Conservation (phyloP, 2,329 filamentous ascomycete genomes). For the Byssothecium circinans region DNA sequence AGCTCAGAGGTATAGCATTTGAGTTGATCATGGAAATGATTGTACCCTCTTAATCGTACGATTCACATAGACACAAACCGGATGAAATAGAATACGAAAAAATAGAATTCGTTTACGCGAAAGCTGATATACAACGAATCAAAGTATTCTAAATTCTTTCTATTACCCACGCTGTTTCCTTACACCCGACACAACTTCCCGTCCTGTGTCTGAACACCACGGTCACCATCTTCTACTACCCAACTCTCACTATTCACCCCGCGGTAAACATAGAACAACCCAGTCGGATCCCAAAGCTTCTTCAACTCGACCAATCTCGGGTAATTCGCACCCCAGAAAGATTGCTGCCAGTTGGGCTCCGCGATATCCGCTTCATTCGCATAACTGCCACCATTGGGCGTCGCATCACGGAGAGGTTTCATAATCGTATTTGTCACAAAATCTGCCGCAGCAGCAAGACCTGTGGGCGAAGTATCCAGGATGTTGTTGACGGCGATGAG, state of each 20-base stretch:
- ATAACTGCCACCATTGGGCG: conserved; percentile 37
- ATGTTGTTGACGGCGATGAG: conserved; percentile 26
- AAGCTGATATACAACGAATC: too few relatives aligned
- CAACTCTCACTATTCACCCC: conserved; percentile 37
- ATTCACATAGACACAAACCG: too few relatives aligned
- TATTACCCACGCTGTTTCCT: background rate
- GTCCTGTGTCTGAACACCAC: conserved; percentile 35
- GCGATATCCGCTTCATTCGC: conserved; percentile 45
- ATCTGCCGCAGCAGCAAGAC: conserved; percentile 24
- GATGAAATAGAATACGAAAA: too few relatives aligned
- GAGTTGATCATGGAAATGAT: too few relatives aligned
- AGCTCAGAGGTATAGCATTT: too few relatives aligned
- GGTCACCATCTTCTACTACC: conserved; percentile 31
- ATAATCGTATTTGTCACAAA: conserved; percentile 25
- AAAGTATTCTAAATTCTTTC: too few relatives aligned
- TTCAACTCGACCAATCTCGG: conserved; percentile 29
- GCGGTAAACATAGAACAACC: conserved; percentile 37
- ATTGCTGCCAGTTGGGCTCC: conserved; percentile 44
- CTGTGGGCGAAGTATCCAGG: conserved; percentile 20
- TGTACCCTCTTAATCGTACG: too few relatives aligned
- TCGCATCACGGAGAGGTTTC: conserved; percentile 24
- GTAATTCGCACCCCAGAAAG: conserved; percentile 46
- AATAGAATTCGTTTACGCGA: too few relatives aligned
- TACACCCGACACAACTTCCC: conserved; percentile 25
- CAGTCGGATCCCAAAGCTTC: conserved; percentile 33